phyloP scores from a whole-genome alignment of 306 rosid genomes.

The Cicer pinnatifidum region DNA sequence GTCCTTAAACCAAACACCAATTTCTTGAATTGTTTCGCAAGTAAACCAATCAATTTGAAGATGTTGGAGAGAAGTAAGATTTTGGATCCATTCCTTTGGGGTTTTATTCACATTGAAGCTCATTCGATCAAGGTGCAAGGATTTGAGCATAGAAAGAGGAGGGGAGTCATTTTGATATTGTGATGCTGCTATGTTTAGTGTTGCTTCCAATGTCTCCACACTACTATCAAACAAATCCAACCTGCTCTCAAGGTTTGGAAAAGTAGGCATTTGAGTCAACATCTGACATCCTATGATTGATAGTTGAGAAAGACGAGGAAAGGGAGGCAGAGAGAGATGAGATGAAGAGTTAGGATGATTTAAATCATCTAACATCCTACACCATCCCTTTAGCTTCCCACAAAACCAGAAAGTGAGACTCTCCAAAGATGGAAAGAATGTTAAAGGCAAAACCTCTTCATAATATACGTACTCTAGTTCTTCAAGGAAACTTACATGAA shows the following conservation, averaged over 20 bases:
- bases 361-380: neutral
- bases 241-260: constrained; percentile 3
- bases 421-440: constrained; percentile 40
- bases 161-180: neutral
- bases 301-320: constrained; percentile 35
- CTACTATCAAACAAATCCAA: neutral
- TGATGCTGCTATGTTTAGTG: neutral
- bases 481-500: neutral
- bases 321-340: neutral
- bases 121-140: neutral
- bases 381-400: constrained; percentile 42
- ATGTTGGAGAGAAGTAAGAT: constrained; percentile 21
- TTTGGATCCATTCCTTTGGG: neutral
- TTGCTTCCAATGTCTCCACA: constrained; percentile 5
- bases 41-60: constrained; percentile 4
- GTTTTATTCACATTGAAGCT: neutral
- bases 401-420: neutral
- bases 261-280: constrained; percentile 32
- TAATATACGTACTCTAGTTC: constrained; percentile 22
- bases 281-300: rapidly evolving
- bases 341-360: neutral
- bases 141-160: constrained; percentile 18
- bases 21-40: neutral
- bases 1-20: neutral
- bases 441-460: neutral